Base-by-base conservation (phyloP, 768 basidiomycete species). In the Chlorophyllum brunneum region DNA sequence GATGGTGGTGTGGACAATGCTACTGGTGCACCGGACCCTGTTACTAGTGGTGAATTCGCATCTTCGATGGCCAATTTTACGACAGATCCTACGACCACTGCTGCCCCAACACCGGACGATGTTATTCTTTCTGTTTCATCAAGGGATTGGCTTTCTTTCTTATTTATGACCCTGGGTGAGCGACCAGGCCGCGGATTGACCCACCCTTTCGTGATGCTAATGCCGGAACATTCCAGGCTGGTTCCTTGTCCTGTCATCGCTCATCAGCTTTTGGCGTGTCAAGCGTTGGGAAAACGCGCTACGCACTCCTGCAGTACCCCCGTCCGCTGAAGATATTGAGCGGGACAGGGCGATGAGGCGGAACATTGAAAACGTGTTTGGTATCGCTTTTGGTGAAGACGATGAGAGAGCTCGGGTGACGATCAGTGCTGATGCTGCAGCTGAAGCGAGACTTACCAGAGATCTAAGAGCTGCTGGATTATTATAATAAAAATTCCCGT, bases 131-230 rank as follows among this genome's bases (percentile, higher is more conserved):
- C 64, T 2, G 58, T 80, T 2, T 66, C 79, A 1, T 83, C 91
- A 5, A 83, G 79, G 56, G 93, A 95, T 56, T 97, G 92, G 92
- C 67, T 98, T 38, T 85, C 92, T 2, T 93, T 97, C 71, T 67
- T 95, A 49, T 78, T 98, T 63, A 95, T 98, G 88, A 90, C 87
- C 1, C 60, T 94, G 39, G 95, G 86, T 86, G 42, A 47, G 74
- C 59, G 38, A 9, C 22, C 43, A 16, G 36, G 54, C 15, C 43
- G 18, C 30, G 24, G 16, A 48, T 50, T 24, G 23, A n/a, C n/a
- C n/a, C n/a, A n/a, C n/a, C n/a, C n/a, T 16, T 33, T 55, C 15
- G 40, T 30, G 39, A 36, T 42, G 36, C 18, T 56, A n/a, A 33
- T 57, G 34, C 27, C 36, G 43, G 33, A 26, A 51, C 88, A 85